A percentile compares a stretch with the other conserved stretches of the same genome.
Conservation (phyloP, 2,329 filamentous ascomycete genomes). For the Graphilbum fragrans region DNA sequence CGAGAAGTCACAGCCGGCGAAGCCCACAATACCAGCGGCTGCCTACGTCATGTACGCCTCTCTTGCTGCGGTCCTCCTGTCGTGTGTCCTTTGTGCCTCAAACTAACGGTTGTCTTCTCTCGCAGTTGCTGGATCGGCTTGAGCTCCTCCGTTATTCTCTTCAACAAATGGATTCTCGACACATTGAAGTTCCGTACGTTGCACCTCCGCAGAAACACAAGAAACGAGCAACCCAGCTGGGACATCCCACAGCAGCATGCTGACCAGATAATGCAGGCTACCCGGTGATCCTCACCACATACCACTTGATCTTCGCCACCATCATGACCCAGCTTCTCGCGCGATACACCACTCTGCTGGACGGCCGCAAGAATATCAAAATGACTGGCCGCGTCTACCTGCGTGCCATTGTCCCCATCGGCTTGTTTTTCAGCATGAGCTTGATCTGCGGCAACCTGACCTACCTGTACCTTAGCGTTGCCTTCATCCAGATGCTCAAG, state of each 20-base stretch:
- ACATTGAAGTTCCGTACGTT: constrained; percentile 65
- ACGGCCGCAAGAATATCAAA: constrained; percentile 90
- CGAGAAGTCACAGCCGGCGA: constrained; percentile 57
- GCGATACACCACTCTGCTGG: constrained; percentile 76
- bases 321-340: constrained; percentile 90
- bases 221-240: neutral
- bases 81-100: neutral
- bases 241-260: neutral
- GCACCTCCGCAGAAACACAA: neutral
- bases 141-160: constrained; percentile 89
- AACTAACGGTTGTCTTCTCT: neutral
- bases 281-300: constrained; percentile 82
- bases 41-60: constrained; percentile 61
- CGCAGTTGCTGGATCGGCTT: constrained; percentile 79
- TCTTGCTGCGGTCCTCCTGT: neutral
- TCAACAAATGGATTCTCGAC: constrained; percentile 98
- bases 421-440: constrained; percentile 88
- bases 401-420: constrained; percentile 87
- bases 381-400: constrained; percentile 94
- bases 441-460: constrained; percentile 94
- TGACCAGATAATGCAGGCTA: constrained; percentile 32
- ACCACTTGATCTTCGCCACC: constrained; percentile 88
- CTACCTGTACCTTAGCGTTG: constrained; percentile 88
- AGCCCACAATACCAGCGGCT: constrained; percentile 61
- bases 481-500: constrained; percentile 99